These are phyloP conservation scores for Ramaria rubella DNA, from an alignment of 768 basidiomycete species.

Conservation along the genomic window DNA sequence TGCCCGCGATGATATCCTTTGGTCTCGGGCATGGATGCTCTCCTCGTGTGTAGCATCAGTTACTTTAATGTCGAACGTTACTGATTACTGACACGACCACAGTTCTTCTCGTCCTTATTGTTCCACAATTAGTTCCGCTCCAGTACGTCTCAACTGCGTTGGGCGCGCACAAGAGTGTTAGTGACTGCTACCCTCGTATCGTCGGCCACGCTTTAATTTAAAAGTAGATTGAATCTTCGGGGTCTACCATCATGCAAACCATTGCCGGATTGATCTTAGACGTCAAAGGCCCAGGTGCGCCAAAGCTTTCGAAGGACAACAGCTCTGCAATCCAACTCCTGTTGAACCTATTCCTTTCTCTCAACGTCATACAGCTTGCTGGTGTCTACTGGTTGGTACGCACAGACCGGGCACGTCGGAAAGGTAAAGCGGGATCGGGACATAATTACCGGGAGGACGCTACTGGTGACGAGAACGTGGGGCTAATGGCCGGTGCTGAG, in stretches of 20 bases:
- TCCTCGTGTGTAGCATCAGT: constrained; percentile 42
- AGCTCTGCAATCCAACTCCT: constrained; percentile 43
- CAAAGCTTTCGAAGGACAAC: constrained; percentile 20
- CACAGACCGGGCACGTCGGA: constrained; percentile 36
- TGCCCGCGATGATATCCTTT: constrained; percentile 56
- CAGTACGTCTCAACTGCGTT: constrained; percentile 75
- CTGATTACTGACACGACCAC: not conserved
- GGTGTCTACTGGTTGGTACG: constrained; percentile 44
- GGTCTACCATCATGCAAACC: constrained; percentile 66
- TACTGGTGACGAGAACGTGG: too few species aligned
- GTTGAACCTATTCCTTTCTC: constrained; percentile 46
- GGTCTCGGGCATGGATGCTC: constrained; percentile 68
- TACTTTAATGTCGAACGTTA: not conserved
- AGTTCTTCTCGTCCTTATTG: constrained; percentile 72
- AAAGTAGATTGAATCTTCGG: constrained; percentile 63
- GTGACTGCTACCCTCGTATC: constrained; percentile 18
- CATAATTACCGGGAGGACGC: too few species aligned
- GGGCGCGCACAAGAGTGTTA: constrained; percentile 71
- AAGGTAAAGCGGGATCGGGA: constrained; percentile 1
- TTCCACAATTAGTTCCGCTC: constrained; percentile 60
- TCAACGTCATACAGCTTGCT: constrained; percentile 52
- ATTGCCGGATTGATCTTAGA: constrained; percentile 67
- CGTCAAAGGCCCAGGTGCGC: constrained; percentile 26
- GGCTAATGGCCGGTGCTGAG: too few species aligned
- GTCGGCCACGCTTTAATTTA: not conserved